phyloP scores from a whole-genome alignment of 1,284 basidiomycete species.

The Peniophora sp. region DNA sequence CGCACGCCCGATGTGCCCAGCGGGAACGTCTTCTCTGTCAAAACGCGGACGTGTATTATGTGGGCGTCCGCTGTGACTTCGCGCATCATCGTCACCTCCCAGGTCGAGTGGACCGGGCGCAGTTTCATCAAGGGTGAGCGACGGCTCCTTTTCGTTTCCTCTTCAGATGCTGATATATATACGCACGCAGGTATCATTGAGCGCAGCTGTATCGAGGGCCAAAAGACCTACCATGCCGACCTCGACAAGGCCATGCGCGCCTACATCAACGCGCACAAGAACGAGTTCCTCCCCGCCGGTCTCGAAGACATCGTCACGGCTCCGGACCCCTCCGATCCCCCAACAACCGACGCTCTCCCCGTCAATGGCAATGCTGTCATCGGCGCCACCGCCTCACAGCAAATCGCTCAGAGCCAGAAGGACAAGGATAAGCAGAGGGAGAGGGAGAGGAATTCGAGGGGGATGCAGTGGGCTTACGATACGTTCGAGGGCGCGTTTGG shows the following conservation, averaged over 20 bases:
- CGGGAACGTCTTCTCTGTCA: slow-evolving; percentile 87
- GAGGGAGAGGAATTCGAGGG: slow-evolving; percentile 59
- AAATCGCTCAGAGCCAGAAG: slow-evolving; percentile 36
- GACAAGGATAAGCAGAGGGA: slow-evolving; percentile 30
- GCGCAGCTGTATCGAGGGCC: slow-evolving; percentile 88
- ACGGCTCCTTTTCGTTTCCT: background rate
- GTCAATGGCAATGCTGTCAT: slow-evolving; percentile 20
- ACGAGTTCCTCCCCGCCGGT: slow-evolving; percentile 85
- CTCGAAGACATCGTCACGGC: slow-evolving; percentile 33
- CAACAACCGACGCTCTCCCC: slow-evolving; percentile 5
- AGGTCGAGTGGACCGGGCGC: slow-evolving; percentile 93
- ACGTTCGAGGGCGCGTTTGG: slow-evolving; percentile 66
- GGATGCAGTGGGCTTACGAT: slow-evolving; percentile 81
- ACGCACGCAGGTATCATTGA: slow-evolving; percentile 91
- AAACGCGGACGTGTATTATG: slow-evolving; percentile 90
- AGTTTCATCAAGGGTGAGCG: slow-evolving; percentile 89
- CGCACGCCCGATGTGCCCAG: slow-evolving; percentile 92
- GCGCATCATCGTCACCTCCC: slow-evolving; percentile 80
- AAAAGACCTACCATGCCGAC: slow-evolving; percentile 82
- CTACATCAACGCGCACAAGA: slow-evolving; percentile 84
- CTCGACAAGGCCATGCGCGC: slow-evolving; percentile 79
- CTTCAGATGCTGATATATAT: background rate
- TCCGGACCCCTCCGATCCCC: slow-evolving; percentile 10
- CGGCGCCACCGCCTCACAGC: slow-evolving; percentile 11
- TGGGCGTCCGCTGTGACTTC: slow-evolving; percentile 83